phyloP scores from a whole-genome alignment of 805 yeast genomes.

The Nematodospora valgi region DNA sequence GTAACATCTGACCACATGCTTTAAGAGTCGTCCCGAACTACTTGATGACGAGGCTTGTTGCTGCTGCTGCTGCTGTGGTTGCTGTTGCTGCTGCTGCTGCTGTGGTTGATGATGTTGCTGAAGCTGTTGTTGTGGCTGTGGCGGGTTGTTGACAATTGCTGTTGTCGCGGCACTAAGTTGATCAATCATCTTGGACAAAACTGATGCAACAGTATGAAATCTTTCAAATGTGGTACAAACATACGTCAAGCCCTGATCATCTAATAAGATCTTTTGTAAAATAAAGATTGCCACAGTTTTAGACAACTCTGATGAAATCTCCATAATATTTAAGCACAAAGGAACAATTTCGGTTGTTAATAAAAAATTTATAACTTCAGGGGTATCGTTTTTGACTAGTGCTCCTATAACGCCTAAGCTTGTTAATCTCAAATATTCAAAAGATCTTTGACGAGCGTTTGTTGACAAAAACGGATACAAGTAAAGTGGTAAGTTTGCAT shows the following conservation, averaged over 20 bases:
- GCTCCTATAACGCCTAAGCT: slow-evolving; percentile 97
- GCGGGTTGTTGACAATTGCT: slow-evolving; percentile 30
- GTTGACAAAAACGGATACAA: slow-evolving; percentile 93
- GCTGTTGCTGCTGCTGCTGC: slow-evolving; percentile 14
- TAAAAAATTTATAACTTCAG: slow-evolving; percentile 88
- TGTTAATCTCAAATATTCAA: slow-evolving; percentile 89
- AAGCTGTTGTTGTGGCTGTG: slow-evolving; percentile 12
- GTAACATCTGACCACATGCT: slow-evolving; percentile 93
- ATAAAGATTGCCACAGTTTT: slow-evolving; percentile 97
- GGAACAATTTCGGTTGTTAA: slow-evolving; percentile 97
- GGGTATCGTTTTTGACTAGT: slow-evolving; percentile 89
- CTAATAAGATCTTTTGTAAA: slow-evolving; percentile 86
- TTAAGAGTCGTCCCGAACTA: slow-evolving; percentile 74
- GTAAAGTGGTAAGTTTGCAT: slow-evolving; percentile 89
- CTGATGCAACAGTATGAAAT: slow-evolving; percentile 90
- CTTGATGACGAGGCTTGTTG: slow-evolving; percentile 22
- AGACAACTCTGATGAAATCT: slow-evolving; percentile 86
- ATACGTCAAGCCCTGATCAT: slow-evolving; percentile 86
- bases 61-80: slow-evolving; percentile 11
- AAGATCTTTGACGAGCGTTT: slow-evolving; percentile 84
- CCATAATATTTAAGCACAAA: slow-evolving; percentile 90
- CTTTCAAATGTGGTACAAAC: slow-evolving; percentile 95
- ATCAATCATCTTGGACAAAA: slow-evolving; percentile 81
- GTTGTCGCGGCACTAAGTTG: slow-evolving; percentile 52
- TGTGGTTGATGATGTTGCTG: slow-evolving; percentile 16